Evolutionary conservation across 2,329 filamentous ascomycete genomes (phyloP), one percentile per base, ranked within the genome.

Genomic region (Byssothecium circinans): DNA sequence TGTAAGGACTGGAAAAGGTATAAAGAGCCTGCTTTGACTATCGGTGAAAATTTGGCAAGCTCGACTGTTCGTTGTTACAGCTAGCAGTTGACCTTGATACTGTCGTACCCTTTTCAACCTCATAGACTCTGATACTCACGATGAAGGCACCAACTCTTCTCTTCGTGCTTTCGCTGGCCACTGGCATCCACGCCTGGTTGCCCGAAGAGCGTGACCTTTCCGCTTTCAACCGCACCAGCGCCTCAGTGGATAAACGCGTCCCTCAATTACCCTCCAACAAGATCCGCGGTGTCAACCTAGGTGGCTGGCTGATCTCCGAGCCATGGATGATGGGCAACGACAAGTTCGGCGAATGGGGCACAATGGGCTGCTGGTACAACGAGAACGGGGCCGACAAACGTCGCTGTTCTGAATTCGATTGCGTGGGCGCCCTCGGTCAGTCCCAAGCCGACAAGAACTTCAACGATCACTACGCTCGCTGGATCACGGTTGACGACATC

Each of bases 281-380:
- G 58, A 77, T 82, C 41, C 76, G 79, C 4, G 80, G 80, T 25
- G 80, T 82, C 47, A 82, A 82, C 54, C 64, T 81, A 2, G 78
- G 80, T 7, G 74, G 75, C 1, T 70, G 75, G 30, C 80, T 82
- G 54, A 58, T 82, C 42, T 66, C 76, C 18, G 80, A 83, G 65
- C 78, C 78, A n/a, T 82, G 80, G 80, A 77, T 82, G 58, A 75
- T 75, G 43, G 56, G 57, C 17, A 56, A 32, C 29, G 29, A 32
- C 29, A 32, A n/a, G 29, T 32, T 32, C 29, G 29, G 61, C 14
- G 71, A 73, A 43, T 83, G 80, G 79, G 61, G 52, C 14, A 55
- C 54, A 18, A 79, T 81, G 57, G 78, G 78, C 23, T 82, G 80
- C 14, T 32, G 29, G 29, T 32, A 32, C 29, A 32, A 8, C 14